phyloP scores from a whole-genome alignment of 768 basidiomycete genomes.

The Collybia sordida region DNA sequence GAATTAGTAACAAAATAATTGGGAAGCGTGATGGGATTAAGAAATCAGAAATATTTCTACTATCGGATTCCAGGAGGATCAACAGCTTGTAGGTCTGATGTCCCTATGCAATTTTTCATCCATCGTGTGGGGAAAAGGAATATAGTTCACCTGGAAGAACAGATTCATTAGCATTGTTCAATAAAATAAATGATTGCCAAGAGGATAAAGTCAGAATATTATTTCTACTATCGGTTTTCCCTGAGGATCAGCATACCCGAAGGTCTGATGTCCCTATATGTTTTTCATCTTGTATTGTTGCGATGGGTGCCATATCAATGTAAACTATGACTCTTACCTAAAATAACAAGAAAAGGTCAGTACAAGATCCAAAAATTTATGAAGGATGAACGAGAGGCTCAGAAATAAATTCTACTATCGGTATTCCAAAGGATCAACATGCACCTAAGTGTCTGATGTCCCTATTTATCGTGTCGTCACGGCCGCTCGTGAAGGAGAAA shows the following conservation, averaged over 20 bases:
- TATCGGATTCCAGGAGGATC: constrained; percentile 61
- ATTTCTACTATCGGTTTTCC: constrained; percentile 67
- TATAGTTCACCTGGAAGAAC: constrained; percentile 36
- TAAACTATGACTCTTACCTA: constrained; percentile 1
- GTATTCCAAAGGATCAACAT: constrained; percentile 28
- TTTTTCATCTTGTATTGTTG: constrained; percentile 35
- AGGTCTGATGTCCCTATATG: constrained; percentile 69
- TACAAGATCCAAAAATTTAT: constrained; percentile 2
- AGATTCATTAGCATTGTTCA: background rate
- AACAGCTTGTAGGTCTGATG: constrained; percentile 66
- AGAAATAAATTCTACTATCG: constrained; percentile 50
- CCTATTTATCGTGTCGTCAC: constrained; percentile 51
- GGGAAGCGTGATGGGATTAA: constrained; percentile 23
- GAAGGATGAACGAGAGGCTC: constrained; percentile 21
- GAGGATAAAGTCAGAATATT: constrained; percentile 21
- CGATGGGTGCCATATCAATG: no score
- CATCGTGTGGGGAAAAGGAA: constrained; percentile 7
- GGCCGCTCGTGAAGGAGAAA: constrained; percentile 6
- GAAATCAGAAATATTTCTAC: constrained; percentile 48
- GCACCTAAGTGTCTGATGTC: constrained; percentile 49
- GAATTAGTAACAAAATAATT: constrained; percentile 5
- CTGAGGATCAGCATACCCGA: constrained; percentile 56
- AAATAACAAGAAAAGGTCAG: constrained; percentile 12
- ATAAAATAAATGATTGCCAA: background rate
- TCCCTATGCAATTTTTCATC: constrained; percentile 59